A percentile compares a stretch with the other conserved stretches of the same genome.
These are phyloP conservation scores for Pleurotus djamor DNA, from an alignment of 768 basidiomycete genomes.

Conservation along the genomic window DNA sequence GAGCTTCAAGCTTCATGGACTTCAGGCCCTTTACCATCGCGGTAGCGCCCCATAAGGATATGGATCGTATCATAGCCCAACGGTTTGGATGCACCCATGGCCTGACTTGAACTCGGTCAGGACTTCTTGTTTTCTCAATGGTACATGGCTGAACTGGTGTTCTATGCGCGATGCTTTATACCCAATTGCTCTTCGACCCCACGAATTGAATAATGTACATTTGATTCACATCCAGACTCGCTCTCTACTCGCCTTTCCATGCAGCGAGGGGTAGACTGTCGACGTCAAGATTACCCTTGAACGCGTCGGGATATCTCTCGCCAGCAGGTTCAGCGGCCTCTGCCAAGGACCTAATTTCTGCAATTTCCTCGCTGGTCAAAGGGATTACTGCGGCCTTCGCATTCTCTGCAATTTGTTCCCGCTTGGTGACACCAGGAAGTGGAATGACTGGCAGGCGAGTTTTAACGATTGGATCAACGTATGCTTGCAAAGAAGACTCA, in stretches of 20 bases:
- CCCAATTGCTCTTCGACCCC: too few species aligned
- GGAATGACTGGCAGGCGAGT: conserved; percentile 17
- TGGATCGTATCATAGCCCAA: too few species aligned
- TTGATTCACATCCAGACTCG: too few species aligned
- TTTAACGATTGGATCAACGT: background rate
- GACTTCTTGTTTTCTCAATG: too few species aligned
- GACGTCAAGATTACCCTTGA: conserved; percentile 9
- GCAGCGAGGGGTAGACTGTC: conserved; percentile 16
- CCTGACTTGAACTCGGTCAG: too few species aligned
- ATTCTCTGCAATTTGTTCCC: conserved; percentile 19
- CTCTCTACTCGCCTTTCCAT: conserved; percentile 15
- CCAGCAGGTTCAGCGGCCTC: conserved; percentile 18
- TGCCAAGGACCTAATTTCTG: conserved; percentile 17
- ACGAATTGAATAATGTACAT: too few species aligned
- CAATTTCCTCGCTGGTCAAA: conserved; percentile 16
- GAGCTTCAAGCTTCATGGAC: too few species aligned
- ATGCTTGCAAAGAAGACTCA: conserved; percentile 3
- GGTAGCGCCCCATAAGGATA: too few species aligned
- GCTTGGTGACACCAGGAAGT: conserved; percentile 19
- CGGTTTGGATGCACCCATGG: too few species aligned
- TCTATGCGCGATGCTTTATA: too few species aligned
- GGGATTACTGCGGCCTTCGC: conserved; percentile 14
- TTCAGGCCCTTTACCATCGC: too few species aligned
- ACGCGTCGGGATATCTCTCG: conserved; percentile 14
- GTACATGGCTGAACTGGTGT: too few species aligned